These are phyloP conservation scores for Hebeloma cylindrosporum DNA, from an alignment of 768 basidiomycete genomes.

Conservation along the genomic window DNA sequence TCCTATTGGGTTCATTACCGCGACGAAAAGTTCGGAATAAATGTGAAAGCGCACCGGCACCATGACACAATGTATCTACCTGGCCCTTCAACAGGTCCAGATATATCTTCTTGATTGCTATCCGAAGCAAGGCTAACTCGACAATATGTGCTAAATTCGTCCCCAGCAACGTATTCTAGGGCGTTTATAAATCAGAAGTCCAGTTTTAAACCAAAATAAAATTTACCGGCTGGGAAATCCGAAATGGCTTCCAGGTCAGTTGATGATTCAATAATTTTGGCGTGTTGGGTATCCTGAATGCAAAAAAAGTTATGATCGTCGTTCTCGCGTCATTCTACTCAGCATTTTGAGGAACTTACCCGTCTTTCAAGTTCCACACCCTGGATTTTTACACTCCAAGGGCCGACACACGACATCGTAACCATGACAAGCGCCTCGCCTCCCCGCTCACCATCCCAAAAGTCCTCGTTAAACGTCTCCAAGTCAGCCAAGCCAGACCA, in stretches of 20 bases:
- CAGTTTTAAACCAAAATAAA: conserved; percentile 1
- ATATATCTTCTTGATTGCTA: conserved; percentile 36
- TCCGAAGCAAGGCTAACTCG: conserved; percentile 46
- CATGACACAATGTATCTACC: conserved; percentile 64
- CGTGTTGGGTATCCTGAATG: conserved; percentile 41
- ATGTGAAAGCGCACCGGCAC: conserved; percentile 49
- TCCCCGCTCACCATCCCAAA: conserved; percentile 50
- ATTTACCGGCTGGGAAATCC: conserved; percentile 45
- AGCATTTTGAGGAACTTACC: conserved; percentile 40
- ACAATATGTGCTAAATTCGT: conserved; percentile 60
- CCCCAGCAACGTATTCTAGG: conserved; percentile 63
- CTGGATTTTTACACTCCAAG: conserved; percentile 56
- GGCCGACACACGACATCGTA: conserved; percentile 52
- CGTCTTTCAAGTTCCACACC: conserved; percentile 43
- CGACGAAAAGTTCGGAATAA: conserved; percentile 1
- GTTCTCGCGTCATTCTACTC: neutral
- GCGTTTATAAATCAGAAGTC: neutral
- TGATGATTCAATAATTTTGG: conserved; percentile 54
- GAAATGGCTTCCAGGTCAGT: conserved; percentile 43
- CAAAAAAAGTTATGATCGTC: conserved; percentile 3
- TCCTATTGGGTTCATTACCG: conserved; percentile 33
- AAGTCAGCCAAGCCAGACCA: conserved; percentile 54
- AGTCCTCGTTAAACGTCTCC: conserved; percentile 48
- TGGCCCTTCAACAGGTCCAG: conserved; percentile 43
- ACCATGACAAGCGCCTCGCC: conserved; percentile 59